Evolutionary conservation across 1,284 basidiomycete genomes (phyloP).

Genomic region (Paramarasmius palmivorus): DNA sequence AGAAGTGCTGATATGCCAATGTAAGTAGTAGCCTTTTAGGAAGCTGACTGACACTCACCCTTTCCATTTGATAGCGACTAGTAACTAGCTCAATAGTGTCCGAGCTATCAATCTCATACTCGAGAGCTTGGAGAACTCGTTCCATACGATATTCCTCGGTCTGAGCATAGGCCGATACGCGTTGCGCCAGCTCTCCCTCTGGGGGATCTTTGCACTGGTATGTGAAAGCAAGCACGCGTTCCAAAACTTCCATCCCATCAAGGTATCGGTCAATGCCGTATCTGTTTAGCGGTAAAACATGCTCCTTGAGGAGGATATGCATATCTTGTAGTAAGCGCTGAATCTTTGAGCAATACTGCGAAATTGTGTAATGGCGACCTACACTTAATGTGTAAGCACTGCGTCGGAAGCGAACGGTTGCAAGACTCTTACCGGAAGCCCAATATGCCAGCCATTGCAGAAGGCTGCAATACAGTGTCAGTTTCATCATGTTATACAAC

Average conservation of each 20-base stretch:
- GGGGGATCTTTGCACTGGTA: neutral
- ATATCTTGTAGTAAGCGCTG: constrained; percentile 3
- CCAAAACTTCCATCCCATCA: neutral
- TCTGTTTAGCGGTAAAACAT: constrained; percentile 9
- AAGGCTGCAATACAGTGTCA: constrained; percentile 4
- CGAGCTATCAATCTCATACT: constrained; percentile 13
- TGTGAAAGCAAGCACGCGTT: constrained; percentile 8
- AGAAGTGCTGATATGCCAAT: constrained; percentile 5
- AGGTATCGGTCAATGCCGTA: constrained; percentile 9
- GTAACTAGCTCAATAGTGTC: constrained; percentile 13
- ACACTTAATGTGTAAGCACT: neutral
- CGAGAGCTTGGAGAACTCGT: constrained; percentile 7
- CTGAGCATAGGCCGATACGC: constrained; percentile 3
- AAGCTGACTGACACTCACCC: constrained; percentile 3
- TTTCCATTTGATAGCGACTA: constrained; percentile 12
- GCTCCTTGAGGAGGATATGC: neutral
- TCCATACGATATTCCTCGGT: constrained; percentile 13
- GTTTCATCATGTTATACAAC: too few species aligned
- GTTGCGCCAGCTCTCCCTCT: constrained; percentile 1
- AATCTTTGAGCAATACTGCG: constrained; percentile 11
- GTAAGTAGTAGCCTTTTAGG: too few species aligned
- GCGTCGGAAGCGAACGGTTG: neutral
- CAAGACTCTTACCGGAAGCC: constrained; percentile 9
- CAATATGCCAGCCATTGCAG: constrained; percentile 17
- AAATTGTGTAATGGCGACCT: constrained; percentile 13